phyloP scores from a whole-genome alignment of 2,329 filamentous ascomycete species.

The Byssothecium circinans region DNA sequence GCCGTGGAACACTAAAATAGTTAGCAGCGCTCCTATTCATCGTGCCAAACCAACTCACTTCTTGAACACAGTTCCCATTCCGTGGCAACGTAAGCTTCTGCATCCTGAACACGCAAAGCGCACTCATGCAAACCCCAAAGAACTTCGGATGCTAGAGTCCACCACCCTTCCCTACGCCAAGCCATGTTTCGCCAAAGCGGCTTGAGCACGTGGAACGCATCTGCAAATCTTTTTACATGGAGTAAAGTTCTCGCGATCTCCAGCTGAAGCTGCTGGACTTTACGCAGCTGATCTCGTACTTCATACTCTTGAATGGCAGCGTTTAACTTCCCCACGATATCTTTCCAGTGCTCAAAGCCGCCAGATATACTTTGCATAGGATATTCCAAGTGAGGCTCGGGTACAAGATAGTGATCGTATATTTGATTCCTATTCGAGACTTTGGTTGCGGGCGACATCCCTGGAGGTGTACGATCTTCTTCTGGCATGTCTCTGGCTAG shows the following conservation, averaged over 20 bases:
- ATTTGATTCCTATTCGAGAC: conserved; percentile 55
- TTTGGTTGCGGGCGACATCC: conserved; percentile 58
- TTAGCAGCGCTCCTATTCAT: conserved; percentile 10
- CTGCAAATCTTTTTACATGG: conserved; percentile 51
- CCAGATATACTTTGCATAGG: conserved; percentile 45
- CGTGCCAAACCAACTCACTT: conserved; percentile 21
- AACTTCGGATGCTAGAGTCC: conserved; percentile 57
- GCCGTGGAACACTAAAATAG: conserved; percentile 29
- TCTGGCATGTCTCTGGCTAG: conserved; percentile 59
- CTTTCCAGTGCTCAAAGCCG: conserved; percentile 55
- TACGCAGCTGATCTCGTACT: conserved; percentile 55
- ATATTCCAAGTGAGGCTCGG: conserved; percentile 60
- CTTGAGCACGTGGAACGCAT: conserved; percentile 55
- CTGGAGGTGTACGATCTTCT: conserved; percentile 60
- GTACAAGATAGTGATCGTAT: conserved; percentile 64
- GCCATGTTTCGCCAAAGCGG: conserved; percentile 58
- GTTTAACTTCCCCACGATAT: conserved; percentile 54
- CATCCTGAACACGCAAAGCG: conserved; percentile 49
- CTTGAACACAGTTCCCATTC: conserved; percentile 58
- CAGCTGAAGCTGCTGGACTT: conserved; percentile 57
- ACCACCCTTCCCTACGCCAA: conserved; percentile 66
- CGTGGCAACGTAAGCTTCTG: conserved; percentile 54
- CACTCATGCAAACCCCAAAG: conserved; percentile 58
- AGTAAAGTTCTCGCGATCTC: conserved; percentile 60
- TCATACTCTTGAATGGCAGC: conserved; percentile 55